Conservation (phyloP, 1,284 basidiomycete species). For the Kalmanozyma brasiliensis region DNA sequence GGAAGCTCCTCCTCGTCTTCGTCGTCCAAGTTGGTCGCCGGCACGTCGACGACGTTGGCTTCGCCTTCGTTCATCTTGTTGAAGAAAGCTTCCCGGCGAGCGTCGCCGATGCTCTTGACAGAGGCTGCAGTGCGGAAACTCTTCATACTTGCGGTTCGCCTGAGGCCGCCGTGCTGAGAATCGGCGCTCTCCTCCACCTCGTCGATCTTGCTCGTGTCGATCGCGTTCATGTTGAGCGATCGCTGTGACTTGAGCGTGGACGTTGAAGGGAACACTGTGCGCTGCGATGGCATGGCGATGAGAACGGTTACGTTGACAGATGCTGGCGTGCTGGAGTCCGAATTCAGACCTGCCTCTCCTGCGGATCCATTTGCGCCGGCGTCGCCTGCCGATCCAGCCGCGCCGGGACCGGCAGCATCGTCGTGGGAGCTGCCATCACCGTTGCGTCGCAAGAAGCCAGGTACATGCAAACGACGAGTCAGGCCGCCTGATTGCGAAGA, state of each 20-base stretch:
- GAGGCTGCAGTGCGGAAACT: slow-evolving; percentile 52
- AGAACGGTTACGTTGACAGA: slow-evolving; percentile 60
- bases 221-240: slow-evolving; percentile 22
- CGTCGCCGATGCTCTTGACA: slow-evolving; percentile 51
- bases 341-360: slow-evolving; percentile 3
- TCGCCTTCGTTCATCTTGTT: slow-evolving; percentile 38
- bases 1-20: slow-evolving; percentile 62
- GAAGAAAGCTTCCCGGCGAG: slow-evolving; percentile 59
- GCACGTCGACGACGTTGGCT: slow-evolving; percentile 12
- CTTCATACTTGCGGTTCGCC: slow-evolving; percentile 52
- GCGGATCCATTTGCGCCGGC: slow-evolving; percentile 8
- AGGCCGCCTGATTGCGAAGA: slow-evolving; percentile 14
- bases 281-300: slow-evolving; percentile 61
- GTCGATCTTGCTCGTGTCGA: slow-evolving; percentile 34
- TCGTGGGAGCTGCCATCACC: slow-evolving; percentile 19
- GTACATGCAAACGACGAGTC: slow-evolving; percentile 36
- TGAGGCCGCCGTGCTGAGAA: slow-evolving; percentile 22
- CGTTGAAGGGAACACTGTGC: slow-evolving; percentile 51
- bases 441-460: slow-evolving; percentile 37
- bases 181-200: slow-evolving; percentile 45
- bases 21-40: slow-evolving; percentile 35
- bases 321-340: slow-evolving; percentile 37
- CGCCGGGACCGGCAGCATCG: slow-evolving; percentile 1
- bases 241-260: slow-evolving; percentile 26
- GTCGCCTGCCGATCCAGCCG: slow-evolving; percentile 6